Evolutionary conservation across 441 rosid genomes (phyloP), one percentile per base, ranked within the genome.

Genomic region (Erodium texanum): DNA sequence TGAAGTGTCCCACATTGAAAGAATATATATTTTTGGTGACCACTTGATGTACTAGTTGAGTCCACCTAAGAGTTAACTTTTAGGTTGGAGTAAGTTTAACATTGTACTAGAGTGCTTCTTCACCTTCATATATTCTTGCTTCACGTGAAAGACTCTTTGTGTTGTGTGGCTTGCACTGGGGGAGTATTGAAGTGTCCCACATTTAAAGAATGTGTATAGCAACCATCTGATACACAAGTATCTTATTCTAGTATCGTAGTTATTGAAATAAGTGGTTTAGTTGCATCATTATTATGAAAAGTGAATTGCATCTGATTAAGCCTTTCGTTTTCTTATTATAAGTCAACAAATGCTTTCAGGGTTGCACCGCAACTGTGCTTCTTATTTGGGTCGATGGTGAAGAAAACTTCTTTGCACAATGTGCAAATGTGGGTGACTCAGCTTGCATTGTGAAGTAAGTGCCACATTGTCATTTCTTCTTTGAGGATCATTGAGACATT

Each of bases 351-450:
- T 71, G 41, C 69, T 71, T 79, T 70, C 85, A 92, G 99, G 98
- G 99, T 70, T 95, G 99, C 80, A 89, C 98, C 32, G 96, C 97
- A 75, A 92, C 99, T 3, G 75, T 89, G 74, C 98, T 92, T 75
- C 84, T 92, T 81, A 80, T 95, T 73, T 95, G 99, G 99, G 76
- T 76, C 58, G 85, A 82, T 70, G 74, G 66, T 61, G 80, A 82
- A 66, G 82, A 71, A 75, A 79, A 75, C 62, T 78, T 90, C 75
- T 87, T 83, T 77, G 91, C 82, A 29, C 99, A 90, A 64, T 95
- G 99, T 82, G 99, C 97, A 48, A 95, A 95, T 73, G 81, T 92
- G 68, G 99, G 99, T 68, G 99, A 92, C 78, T 92, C 99, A 63
- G 94, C 91, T 64, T 95, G 98, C 75, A 72, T 88, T 62, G 76